Percentiles rank a stretch among this genome's conserved stretches.
phyloP scores from a whole-genome alignment of 352 stramenopile species.

The Phytophthora ohioensis region DNA sequence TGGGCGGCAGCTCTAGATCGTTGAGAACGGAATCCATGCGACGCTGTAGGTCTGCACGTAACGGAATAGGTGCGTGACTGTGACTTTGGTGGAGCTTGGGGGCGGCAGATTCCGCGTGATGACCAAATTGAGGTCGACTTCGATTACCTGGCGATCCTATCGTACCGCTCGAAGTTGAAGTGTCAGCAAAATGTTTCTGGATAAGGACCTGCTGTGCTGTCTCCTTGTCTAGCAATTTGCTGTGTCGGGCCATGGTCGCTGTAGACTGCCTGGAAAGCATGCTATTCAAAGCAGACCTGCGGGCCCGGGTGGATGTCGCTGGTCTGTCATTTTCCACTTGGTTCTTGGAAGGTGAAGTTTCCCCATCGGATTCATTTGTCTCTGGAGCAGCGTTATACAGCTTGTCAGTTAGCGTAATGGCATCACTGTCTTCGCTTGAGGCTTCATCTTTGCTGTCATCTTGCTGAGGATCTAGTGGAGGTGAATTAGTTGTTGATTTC shows the following conservation, averaged over 20 bases:
- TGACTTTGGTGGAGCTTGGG: constrained; percentile 12
- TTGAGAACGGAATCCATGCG: constrained; percentile 68
- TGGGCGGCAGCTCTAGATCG: constrained; percentile 54
- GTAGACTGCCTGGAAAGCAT: constrained; percentile 42
- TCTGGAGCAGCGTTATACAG: constrained; percentile 1
- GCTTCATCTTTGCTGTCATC: background rate
- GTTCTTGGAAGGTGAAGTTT: constrained; percentile 19
- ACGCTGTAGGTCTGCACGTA: constrained; percentile 66
- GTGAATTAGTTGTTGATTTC: constrained; percentile 7
- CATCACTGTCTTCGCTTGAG: constrained; percentile 3
- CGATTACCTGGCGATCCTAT: constrained; percentile 1
- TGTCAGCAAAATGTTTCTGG: constrained; percentile 55
- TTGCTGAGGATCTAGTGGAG: background rate
- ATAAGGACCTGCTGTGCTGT: constrained; percentile 54
- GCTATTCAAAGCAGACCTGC: constrained; percentile 59
- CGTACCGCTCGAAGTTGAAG: background rate
- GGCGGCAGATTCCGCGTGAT: constrained; percentile 1
- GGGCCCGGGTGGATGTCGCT: constrained; percentile 27
- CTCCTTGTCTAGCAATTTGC: constrained; percentile 47
- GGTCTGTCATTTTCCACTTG: constrained; percentile 22
- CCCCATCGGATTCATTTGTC: constrained; percentile 12
- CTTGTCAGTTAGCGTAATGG: background rate
- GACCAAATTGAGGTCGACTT: constrained; percentile 8
- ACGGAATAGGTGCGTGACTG: constrained; percentile 53
- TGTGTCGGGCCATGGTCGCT: constrained; percentile 35